A percentile compares a stretch with the other conserved stretches of the same genome.
Conservation (phyloP, 306 rosid species). For the Medicago ruthenica region DNA sequence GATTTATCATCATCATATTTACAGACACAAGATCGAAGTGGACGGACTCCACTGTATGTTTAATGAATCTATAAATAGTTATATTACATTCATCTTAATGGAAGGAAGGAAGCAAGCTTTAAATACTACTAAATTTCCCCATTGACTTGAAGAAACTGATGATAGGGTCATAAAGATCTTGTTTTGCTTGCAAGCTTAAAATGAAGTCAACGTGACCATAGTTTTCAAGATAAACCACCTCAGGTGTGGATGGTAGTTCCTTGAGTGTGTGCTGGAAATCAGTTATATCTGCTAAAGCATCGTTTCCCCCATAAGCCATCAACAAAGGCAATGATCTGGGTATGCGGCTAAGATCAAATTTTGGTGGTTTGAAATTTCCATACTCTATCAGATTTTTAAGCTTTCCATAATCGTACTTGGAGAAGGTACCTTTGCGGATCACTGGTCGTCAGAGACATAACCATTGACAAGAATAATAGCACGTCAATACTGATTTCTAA, state of each 20-base stretch:
- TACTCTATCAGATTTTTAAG: constrained; percentile 69
- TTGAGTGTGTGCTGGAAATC: constrained; percentile 73
- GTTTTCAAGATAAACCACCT: constrained; percentile 77
- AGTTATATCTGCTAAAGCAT: constrained; percentile 70
- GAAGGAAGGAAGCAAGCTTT: constrained; percentile 29
- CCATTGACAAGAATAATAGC: constrained; percentile 16
- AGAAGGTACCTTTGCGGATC: constrained; percentile 85
- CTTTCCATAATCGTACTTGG: constrained; percentile 83
- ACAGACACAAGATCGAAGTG: constrained; percentile 15
- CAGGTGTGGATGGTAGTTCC: constrained; percentile 72
- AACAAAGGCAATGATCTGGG: constrained; percentile 85
- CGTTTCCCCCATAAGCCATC: constrained; percentile 94
- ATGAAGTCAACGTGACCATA: constrained; percentile 91
- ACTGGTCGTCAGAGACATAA: constrained; percentile 53
- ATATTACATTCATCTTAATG: constrained; percentile 36
- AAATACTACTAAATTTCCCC: constrained; percentile 48
- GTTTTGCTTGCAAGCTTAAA: constrained; percentile 68
- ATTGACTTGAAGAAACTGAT: constrained; percentile 58
- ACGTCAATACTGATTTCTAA: constrained; percentile 18
- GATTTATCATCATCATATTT: constrained; percentile 27
- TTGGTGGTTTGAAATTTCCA: constrained; percentile 76
- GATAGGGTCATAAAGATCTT: constrained; percentile 78
- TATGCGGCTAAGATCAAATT: constrained; percentile 69
- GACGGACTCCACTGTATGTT: constrained; percentile 2
- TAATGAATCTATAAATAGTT: constrained; percentile 32